Base-by-base conservation (phyloP, 1,284 basidiomycete genomes). In the Moesziomyces sp. region DNA sequence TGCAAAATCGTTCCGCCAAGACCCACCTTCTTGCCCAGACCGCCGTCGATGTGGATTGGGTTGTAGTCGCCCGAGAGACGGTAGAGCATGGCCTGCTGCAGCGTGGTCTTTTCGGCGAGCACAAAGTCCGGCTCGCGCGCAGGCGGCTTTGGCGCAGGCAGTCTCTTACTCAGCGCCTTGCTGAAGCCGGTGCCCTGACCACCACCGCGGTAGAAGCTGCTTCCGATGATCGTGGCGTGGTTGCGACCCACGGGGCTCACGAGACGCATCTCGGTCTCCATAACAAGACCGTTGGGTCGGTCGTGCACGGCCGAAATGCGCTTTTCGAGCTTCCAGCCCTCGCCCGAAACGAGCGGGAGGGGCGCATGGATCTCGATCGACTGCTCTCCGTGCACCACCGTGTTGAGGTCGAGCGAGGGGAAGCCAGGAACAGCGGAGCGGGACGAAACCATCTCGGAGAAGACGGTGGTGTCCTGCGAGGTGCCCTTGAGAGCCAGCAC, bases 321-420 rank as follows among this genome's bases (percentile, higher is more conserved):
- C 60, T 80, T 81, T 5, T 59, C 51, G 10, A 81, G 55, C 57
- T 79, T 79, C 79, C 78, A 81, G 10, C 79, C 79, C 23, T 72
- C 60, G 21, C 73, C 76, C 7, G 69, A 69, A 33, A 70, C 69
- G 33, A 61, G 23, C 0, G 84, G 85, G 16, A 85, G 64, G 19
- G 76, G 74, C 28, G 76, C 75, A 42, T 84, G 66, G 18, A 85
- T 77, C 65, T 80, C 77, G 70, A 85, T 84, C 4, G 66, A 73
- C 69, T 85, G 85, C 62, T 85, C 84, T 42, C 84, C 85, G 63
- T 85, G 85, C 5, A 85, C 84, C 52, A 85, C 69, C 23, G 80
- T 82, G 69, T 85, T 85, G 19, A 84, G 82, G 58, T 84, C 80
- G 26, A 85, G 67, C 19, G 52, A 46, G 16, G 79, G 79, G 59